Conservation (phyloP, 1,284 basidiomycete genomes). For the Ganoderma boninense region DNA sequence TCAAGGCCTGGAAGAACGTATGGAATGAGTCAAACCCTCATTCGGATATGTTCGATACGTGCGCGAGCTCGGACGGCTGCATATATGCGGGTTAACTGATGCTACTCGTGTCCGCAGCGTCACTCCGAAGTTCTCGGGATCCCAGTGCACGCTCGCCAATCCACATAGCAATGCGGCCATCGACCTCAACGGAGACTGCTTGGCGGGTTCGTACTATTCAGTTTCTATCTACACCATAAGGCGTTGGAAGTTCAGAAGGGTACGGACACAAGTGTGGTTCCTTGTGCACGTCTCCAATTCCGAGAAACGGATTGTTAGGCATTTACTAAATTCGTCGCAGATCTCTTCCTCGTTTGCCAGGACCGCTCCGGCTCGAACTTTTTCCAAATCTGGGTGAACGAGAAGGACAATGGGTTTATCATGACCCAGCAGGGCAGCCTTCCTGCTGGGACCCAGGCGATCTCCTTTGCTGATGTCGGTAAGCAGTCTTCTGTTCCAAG, state of each 20-base stretch:
- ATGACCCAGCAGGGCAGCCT: slow-evolving; percentile 76
- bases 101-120: slow-evolving; percentile 45
- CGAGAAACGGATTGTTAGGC: not conserved
- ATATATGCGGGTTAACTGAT: slow-evolving; percentile 8
- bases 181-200: slow-evolving; percentile 95
- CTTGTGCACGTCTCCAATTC: not conserved
- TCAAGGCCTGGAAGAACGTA: slow-evolving; percentile 80
- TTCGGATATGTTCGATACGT: slow-evolving; percentile 70
- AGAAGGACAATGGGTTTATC: slow-evolving; percentile 78
- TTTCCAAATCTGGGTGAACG: slow-evolving; percentile 94
- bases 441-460: slow-evolving; percentile 80
- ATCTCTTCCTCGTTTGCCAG: slow-evolving; percentile 92
- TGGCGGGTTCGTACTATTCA: slow-evolving; percentile 69
- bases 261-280: not conserved
- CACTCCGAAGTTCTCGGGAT: slow-evolving; percentile 66
- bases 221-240: not conserved
- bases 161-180: slow-evolving; percentile 97
- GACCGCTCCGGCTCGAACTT: slow-evolving; percentile 60
- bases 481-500: slow-evolving; percentile 33
- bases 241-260: not conserved
- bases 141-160: slow-evolving; percentile 79
- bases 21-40: slow-evolving; percentile 68
- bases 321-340: slow-evolving; percentile 47
- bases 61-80: slow-evolving; percentile 35
- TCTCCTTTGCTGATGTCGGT: slow-evolving; percentile 95